A percentile compares a stretch with the other conserved stretches of the same genome.
Evolutionary conservation across 1,284 basidiomycete species (phyloP).

Genomic region (Sanguinoderma infundibulare): DNA sequence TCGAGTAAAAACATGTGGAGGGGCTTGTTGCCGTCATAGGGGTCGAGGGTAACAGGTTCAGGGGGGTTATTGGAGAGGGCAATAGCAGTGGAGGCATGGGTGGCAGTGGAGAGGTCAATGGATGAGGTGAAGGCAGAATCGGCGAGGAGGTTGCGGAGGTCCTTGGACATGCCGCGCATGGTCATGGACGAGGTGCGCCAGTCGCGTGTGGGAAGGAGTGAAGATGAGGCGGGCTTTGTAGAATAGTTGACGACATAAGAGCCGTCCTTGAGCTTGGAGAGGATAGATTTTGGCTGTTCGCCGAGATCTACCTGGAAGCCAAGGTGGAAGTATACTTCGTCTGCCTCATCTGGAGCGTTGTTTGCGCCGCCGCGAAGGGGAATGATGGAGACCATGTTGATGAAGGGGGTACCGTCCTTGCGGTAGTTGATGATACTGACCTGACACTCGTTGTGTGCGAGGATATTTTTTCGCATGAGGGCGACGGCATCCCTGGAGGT

Average conservation of each 20-base stretch:
- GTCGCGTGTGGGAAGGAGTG: constrained; percentile 32
- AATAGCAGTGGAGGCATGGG: constrained; percentile 29
- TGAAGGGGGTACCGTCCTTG: constrained; percentile 85
- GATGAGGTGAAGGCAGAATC: constrained; percentile 43
- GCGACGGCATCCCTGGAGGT: constrained; percentile 75
- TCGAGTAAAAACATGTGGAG: constrained; percentile 75
- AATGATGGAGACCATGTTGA: constrained; percentile 86
- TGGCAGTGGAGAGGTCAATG: constrained; percentile 41
- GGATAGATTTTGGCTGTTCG: constrained; percentile 84
- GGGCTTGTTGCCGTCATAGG: constrained; percentile 46
- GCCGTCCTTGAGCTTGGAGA: constrained; percentile 79
- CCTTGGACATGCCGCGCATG: constrained; percentile 43
- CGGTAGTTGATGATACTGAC: constrained; percentile 88
- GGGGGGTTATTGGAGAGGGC: constrained; percentile 24
- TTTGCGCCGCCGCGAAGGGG: constrained; percentile 74
- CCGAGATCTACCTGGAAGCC: constrained; percentile 94
- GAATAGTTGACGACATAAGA: constrained; percentile 66
- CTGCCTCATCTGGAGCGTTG: constrained; percentile 49
- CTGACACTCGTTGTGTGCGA: constrained; percentile 86
- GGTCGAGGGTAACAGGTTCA: constrained; percentile 27
- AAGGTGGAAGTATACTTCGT: constrained; percentile 82
- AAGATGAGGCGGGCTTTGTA: constrained; percentile 23
- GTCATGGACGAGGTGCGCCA: constrained; percentile 39
- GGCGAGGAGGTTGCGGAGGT: constrained; percentile 44
- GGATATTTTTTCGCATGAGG: constrained; percentile 68